A percentile compares a stretch with the other conserved stretches of the same genome.
phyloP scores from a whole-genome alignment of 2,329 filamentous ascomycete species.

The Cercospora nicotianae region DNA sequence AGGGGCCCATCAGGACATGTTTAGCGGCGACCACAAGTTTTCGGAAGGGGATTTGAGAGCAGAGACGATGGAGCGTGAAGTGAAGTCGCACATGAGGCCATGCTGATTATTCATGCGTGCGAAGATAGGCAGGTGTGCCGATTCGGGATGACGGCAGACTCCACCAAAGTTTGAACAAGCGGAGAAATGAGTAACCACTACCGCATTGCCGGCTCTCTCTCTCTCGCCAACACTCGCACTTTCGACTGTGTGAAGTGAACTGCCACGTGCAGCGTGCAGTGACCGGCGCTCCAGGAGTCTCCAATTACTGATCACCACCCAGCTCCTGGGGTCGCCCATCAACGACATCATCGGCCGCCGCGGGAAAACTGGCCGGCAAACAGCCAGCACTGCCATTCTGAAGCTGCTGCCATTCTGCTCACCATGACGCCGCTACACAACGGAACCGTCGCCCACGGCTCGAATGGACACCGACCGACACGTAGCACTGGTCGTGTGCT shows the following conservation, averaged over 20 bases:
- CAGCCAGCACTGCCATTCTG: not conserved
- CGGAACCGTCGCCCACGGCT: constrained; percentile 13
- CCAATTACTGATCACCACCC: not conserved
- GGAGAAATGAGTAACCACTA: constrained; percentile 9
- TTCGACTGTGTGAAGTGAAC: constrained; percentile 4
- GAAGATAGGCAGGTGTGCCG: not conserved
- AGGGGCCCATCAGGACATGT: not conserved
- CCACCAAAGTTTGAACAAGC: constrained; percentile 8
- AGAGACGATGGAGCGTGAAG: not conserved
- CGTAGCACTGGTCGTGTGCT: constrained; percentile 30
- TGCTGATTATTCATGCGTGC: not conserved
- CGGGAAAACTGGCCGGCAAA: not conserved
- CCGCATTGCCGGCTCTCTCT: constrained; percentile 3
- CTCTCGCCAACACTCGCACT: constrained; percentile 1
- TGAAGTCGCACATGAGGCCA: not conserved
- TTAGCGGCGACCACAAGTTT: not conserved
- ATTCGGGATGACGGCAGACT: not conserved
- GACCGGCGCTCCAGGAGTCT: constrained; percentile 32
- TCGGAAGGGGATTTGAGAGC: not conserved
- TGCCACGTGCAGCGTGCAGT: constrained; percentile 9
- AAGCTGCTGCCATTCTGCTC: not conserved
- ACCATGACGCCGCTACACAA: constrained; percentile 29
- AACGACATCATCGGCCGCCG: not conserved
- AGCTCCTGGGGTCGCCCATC: constrained; percentile 18
- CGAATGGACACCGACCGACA: constrained; percentile 21